A percentile compares a stretch with the other conserved stretches of the same genome.
Evolutionary conservation across 495 filamentous ascomycete species (phyloP).

Genomic region (Annulohypoxylon stygium): DNA sequence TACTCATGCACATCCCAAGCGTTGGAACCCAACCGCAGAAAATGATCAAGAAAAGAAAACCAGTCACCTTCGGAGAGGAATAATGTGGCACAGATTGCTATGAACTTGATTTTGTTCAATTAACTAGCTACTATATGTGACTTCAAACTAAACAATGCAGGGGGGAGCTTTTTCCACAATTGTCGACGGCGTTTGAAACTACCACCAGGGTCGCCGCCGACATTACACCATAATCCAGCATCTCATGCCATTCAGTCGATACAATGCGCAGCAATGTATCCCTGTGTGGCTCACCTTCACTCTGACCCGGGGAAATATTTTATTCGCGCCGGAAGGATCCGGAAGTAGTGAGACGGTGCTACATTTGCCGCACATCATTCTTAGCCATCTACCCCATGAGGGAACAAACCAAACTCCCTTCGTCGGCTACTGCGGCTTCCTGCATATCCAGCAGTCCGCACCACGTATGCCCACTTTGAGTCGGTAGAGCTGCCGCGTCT

Average conservation of each 20-base stretch:
- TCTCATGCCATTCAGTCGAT: conserved; percentile 43
- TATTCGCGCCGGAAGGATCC: conserved; percentile 43
- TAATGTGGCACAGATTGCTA: conserved; percentile 16
- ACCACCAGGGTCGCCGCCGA: conserved; percentile 35
- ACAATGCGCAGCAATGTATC: conserved; percentile 44
- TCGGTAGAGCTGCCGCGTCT: conserved; percentile 21
- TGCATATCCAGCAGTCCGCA: conserved; percentile 20
- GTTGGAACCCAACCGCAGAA: conserved; percentile 24
- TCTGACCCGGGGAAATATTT: conserved; percentile 29
- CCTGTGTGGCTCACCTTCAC: conserved; percentile 44
- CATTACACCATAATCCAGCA: conserved; percentile 45
- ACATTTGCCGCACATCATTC: conserved; percentile 47
- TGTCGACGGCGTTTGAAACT: conserved; percentile 29
- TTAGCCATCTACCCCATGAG: conserved; percentile 33
- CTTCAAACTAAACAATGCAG: conserved; percentile 46
- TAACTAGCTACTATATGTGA: conserved; percentile 41
- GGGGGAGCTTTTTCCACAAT: conserved; percentile 24
- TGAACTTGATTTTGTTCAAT: conserved; percentile 46
- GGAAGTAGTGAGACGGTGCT: conserved; percentile 52
- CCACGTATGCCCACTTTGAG: conserved; percentile 12
- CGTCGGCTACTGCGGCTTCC: conserved; percentile 33
- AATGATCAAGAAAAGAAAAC: not conserved
- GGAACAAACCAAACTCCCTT: conserved; percentile 30
- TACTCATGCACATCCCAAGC: conserved; percentile 29
- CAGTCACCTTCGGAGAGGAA: not conserved